Conservation (phyloP, 805 yeast species). For the Hanseniaspora opuntiae region DNA sequence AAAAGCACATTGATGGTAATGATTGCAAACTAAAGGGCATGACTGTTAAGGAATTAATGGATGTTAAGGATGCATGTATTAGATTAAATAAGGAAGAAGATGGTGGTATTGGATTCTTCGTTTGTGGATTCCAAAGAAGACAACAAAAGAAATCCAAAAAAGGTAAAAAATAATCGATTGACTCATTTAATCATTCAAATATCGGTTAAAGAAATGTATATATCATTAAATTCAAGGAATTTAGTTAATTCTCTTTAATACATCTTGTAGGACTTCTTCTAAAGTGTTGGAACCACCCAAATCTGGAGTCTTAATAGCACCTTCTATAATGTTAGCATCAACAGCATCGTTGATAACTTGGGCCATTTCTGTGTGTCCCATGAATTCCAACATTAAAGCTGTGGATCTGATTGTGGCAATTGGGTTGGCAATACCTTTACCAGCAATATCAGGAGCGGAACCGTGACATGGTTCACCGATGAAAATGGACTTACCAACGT, state of each 20-base stretch:
- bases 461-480: conserved; percentile 99
- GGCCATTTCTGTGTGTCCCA: conserved; percentile 83
- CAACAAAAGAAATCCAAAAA: conserved; percentile 4
- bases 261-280: conserved; percentile 73
- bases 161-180: not conserved
- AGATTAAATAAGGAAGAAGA: conserved; percentile 75
- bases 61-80: conserved; percentile 72
- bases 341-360: conserved; percentile 87
- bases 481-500: conserved; percentile 90
- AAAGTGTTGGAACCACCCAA: conserved; percentile 84
- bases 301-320: conserved; percentile 73
- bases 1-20: conserved; percentile 30
- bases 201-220: not conserved
- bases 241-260: conserved; percentile 31
- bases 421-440: conserved; percentile 88
- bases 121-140: conserved; percentile 68
- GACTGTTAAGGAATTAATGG: conserved; percentile 29
- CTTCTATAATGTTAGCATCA: conserved; percentile 78
- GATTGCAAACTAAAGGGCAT: conserved; percentile 14
- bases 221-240: conserved; percentile 1
- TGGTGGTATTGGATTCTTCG: conserved; percentile 98
- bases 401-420: conserved; percentile 96
- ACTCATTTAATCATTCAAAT: not conserved
- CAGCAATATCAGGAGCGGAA: conserved; percentile 97
- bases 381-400: conserved; percentile 91